Conservation (phyloP, 345 rosid genomes). For the Syzygium aromaticum region DNA sequence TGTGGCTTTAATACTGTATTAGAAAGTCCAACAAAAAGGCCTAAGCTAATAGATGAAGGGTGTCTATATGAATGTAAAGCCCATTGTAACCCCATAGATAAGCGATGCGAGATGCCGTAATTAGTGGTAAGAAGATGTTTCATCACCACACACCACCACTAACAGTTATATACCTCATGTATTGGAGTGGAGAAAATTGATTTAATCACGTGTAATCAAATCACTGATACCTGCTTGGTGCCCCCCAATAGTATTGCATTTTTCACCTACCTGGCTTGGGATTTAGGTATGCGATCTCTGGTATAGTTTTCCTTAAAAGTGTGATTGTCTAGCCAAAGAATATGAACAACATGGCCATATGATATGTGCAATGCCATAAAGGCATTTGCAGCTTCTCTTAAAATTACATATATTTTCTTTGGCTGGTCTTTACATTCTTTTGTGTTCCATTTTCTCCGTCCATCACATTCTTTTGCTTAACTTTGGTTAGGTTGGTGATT, state of each 20-base stretch:
- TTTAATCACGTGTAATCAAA: background rate
- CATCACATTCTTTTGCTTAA: background rate
- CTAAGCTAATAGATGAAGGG: background rate
- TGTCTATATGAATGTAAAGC: background rate
- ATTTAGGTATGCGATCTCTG: background rate
- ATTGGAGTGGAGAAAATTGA: background rate
- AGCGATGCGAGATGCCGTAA: background rate
- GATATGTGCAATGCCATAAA: background rate
- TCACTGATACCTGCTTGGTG: background rate
- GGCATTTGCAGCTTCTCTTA: background rate
- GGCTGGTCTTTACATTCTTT: background rate
- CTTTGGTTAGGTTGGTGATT: constrained; percentile 75
- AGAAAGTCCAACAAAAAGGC: background rate
- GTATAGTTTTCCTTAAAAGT: background rate
- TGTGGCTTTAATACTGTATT: background rate
- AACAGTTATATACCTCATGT: background rate
- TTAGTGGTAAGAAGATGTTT: background rate
- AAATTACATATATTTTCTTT: background rate
- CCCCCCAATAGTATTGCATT: background rate
- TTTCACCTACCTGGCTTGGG: background rate
- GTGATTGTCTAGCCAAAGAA: background rate
- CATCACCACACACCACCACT: background rate
- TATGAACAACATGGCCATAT: background rate
- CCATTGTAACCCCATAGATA: background rate
- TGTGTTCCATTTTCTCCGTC: background rate